Evolutionary conservation across 495 filamentous ascomycete genomes (phyloP).

Genomic region (Penicillium argentinense): DNA sequence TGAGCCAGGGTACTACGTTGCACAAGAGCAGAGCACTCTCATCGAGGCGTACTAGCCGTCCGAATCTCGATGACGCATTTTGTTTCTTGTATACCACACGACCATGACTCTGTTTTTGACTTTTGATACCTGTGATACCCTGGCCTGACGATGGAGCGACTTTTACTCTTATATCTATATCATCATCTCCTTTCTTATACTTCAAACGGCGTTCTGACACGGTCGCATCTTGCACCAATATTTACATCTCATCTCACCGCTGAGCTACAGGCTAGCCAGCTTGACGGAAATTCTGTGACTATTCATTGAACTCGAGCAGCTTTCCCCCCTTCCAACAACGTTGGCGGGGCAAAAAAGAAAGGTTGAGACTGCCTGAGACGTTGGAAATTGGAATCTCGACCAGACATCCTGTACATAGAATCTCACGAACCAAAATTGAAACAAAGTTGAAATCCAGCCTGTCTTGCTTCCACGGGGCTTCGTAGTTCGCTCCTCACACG

Average conservation of each 20-base stretch:
- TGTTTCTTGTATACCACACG: conserved; percentile 28
- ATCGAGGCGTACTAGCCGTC: conserved; percentile 44
- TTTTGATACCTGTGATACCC: conserved; percentile 27
- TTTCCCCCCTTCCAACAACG: background rate
- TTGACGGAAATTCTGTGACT: no score
- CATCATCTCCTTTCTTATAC: conserved; percentile 1
- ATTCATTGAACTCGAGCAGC: no score
- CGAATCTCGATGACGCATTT: conserved; percentile 1
- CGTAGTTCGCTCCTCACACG: background rate
- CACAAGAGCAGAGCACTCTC: conserved; percentile 43
- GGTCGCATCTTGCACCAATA: conserved; percentile 11
- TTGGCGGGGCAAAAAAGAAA: background rate
- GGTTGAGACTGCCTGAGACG: background rate
- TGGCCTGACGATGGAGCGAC: conserved; percentile 22
- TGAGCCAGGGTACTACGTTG: conserved; percentile 61
- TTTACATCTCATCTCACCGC: conserved; percentile 13
- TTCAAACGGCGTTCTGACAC: conserved; percentile 6
- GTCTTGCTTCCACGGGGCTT: background rate
- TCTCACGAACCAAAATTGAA: background rate
- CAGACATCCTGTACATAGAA: background rate
- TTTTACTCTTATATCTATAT: conserved; percentile 5
- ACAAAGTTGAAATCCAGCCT: background rate
- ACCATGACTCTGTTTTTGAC: conserved; percentile 8
- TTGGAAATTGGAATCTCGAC: background rate
- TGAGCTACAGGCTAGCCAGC: background rate